These are phyloP conservation scores for Trypanosoma lewisi DNA, from an alignment of 208 protist genomes.

Conservation along the genomic window DNA sequence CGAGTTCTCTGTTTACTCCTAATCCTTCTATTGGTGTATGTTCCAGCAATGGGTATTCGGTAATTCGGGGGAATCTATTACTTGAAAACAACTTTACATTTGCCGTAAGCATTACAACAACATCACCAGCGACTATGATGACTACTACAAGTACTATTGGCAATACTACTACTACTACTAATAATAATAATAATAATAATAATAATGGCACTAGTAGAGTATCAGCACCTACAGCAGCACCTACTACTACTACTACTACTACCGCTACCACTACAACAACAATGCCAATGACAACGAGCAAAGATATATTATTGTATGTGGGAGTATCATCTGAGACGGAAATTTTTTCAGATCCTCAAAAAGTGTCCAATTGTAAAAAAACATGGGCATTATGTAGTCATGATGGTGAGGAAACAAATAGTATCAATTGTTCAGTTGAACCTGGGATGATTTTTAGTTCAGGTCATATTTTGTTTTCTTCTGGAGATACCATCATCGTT, in stretches of 20 bases:
- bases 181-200: no score
- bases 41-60: conserved; percentile 37
- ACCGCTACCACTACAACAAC: no score
- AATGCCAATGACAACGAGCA: no score
- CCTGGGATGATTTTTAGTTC: conserved; percentile 79
- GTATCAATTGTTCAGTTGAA: conserved; percentile 81
- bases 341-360: conserved; percentile 41
- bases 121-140: no score
- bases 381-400: conserved; percentile 81
- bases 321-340: conserved; percentile 72
- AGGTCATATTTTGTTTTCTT: conserved; percentile 58
- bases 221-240: no score
- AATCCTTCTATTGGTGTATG: conserved; percentile 77
- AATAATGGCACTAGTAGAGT: no score
- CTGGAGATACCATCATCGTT: conserved; percentile 70
- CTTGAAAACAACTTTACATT: conserved; percentile 57
- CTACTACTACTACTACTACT: no score
- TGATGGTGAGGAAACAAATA: conserved; percentile 71
- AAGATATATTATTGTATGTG: conserved; percentile 68
- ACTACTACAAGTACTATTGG: no score
- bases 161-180: no score
- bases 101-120: conserved; percentile 69
- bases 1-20: conserved; percentile 58
- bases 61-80: conserved; percentile 61
- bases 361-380: conserved; percentile 67